Evolutionary conservation across 1,284 basidiomycete species (phyloP), one percentile per base, ranked within the genome.

Genomic region (Moesziomyces aphidis): DNA sequence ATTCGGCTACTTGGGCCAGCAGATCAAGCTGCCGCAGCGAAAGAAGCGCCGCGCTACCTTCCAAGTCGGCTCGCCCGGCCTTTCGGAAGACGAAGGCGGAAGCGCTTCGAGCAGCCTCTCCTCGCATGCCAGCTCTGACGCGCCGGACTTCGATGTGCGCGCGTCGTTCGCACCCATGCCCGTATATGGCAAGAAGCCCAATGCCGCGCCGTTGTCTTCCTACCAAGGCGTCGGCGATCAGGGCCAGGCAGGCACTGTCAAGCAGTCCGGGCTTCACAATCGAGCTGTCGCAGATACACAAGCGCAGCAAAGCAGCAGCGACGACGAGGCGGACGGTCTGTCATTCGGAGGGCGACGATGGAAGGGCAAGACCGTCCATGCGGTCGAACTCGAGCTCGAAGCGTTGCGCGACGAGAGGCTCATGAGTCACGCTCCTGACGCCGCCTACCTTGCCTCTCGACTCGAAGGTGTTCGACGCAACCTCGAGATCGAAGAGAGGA

Each of bases 311-410:
- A 59, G 47, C 50, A 72, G 55, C 50, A 57, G 55, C 58, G 64
- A 68, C 10, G 61, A 67, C 15, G 70, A 73, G 19, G 60, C 57
- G 2, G 60, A 61, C 23, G 77, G 80, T 10, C 61, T 82, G 5
- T 49, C 69, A 17, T 77, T 73, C 22, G 79, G 61, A 15, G 78
- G 78, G 17, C 58, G 67, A 7, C 58, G 66, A 28, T 82, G 76
- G 75, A 82, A 72, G 53, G 80, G 80, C 59, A 80, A 78, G 64
- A 82, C 80, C n/a, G 77, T 75, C 5, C 77, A 80, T 52, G 80
- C 80, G 10, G 78, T 82, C 28, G 80, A 82, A 61, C 77, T 62
- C 47, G 80, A 81, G 52, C 66, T 82, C 50, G 80, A 82, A 53
- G 64, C 69, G 17, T 47, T 81, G 50, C 73, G 79, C 13, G 77